Conservation (phyloP, 1,284 basidiomycete genomes). For the Cronartium quercuum region DNA sequence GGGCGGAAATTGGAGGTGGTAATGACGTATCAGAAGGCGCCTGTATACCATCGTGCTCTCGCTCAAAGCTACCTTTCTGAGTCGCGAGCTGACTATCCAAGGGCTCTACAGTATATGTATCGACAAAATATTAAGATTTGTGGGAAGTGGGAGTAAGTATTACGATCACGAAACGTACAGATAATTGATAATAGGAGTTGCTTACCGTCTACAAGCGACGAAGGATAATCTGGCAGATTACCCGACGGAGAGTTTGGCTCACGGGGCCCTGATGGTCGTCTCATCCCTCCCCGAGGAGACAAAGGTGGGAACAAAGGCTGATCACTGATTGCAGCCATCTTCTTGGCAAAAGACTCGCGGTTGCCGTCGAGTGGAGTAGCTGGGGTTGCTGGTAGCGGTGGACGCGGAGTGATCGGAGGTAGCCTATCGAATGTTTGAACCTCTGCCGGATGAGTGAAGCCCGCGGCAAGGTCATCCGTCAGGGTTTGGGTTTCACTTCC, state of each 20-base stretch:
- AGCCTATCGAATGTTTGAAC: not conserved
- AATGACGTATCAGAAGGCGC: not conserved
- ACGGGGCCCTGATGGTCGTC: constrained; percentile 4
- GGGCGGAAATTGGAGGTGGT: not conserved
- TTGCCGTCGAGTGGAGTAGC: not conserved
- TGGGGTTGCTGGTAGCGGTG: not conserved
- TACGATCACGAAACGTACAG: not conserved
- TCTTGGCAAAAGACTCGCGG: constrained; percentile 2
- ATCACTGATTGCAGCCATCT: not conserved
- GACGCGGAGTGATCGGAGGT: not conserved
- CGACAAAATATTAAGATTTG: too few relatives aligned
- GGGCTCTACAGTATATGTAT: not conserved
- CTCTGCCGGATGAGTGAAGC: not conserved
- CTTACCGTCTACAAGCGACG: not conserved
- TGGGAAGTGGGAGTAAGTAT: too few relatives aligned
- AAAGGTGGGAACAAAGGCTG: not conserved
- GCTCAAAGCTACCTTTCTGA: not conserved
- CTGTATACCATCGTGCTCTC: too few relatives aligned
- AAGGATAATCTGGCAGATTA: not conserved
- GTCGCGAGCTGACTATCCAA: not conserved
- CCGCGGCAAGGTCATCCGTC: not conserved
- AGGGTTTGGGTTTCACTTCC: too few relatives aligned
- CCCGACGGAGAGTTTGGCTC: not conserved
- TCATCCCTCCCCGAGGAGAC: not conserved
- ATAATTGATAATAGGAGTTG: not conserved